Percentiles rank a stretch among this genome's conserved stretches.
These are phyloP conservation scores for Globisporangium polare DNA, from an alignment of 352 stramenopile species.

Conservation along the genomic window DNA sequence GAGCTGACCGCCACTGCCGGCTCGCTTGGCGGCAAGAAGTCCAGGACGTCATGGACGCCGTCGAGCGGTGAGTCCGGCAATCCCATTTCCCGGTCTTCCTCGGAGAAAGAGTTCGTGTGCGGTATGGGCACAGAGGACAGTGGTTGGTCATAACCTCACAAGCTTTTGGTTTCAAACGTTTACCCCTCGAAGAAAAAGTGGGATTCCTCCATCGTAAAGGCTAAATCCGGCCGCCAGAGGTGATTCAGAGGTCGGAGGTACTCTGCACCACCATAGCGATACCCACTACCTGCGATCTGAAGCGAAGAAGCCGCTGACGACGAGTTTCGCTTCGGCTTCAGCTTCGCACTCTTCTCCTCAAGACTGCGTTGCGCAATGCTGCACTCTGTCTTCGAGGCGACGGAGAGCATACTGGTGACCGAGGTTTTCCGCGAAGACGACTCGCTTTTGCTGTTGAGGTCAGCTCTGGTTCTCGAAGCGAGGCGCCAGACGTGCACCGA, in stretches of 20 bases:
- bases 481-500: constrained; percentile 63
- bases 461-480: not conserved
- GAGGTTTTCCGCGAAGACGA: constrained; percentile 5
- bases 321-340: not conserved
- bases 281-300: not conserved
- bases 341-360: not conserved
- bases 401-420: not conserved
- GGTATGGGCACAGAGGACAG: no score
- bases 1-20: no score
- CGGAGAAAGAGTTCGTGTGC: no score
- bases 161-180: not conserved
- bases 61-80: no score
- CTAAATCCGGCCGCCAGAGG: not conserved
- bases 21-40: no score
- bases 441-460: constrained; percentile 4
- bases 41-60: no score
- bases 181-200: constrained; percentile 13
- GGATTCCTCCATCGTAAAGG: constrained; percentile 13
- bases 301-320: not conserved
- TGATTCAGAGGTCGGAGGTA: constrained; percentile 10
- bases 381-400: not conserved
- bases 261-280: not conserved
- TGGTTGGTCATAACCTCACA: no score
- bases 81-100: no score
- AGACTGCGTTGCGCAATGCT: not conserved